Base-by-base conservation (phyloP, 306 rosid genomes). In the Abrus precatorius region DNA sequence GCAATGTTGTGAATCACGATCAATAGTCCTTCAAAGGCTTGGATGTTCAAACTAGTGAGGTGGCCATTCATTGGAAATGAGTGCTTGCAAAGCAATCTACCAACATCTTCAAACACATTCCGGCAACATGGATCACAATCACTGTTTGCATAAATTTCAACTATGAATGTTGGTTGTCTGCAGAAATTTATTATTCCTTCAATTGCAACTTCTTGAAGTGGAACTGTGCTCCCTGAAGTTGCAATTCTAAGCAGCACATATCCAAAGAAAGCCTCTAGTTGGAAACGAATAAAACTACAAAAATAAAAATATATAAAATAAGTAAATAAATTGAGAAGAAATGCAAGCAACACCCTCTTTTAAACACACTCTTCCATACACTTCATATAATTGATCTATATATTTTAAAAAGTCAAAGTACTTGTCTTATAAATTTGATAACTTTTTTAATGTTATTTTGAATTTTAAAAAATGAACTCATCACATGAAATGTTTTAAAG, bases 121-220 rank as follows among this genome's bases (percentile, higher is more conserved):
- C 75, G 55, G 41, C 88, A 84, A 61, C 85, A 81, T 0, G 98
- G 97, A 87, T 93, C 96, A 5, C 99, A 91, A 29, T 95, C 98
- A 56, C 76, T 91, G 90, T 95, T 95, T 55, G 80, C 84, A 49
- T 88, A 95, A 30, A 69, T 74, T 84, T 93, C 98, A 8, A 77
- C 20, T 6, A 91, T 79, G 82, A 95, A 95, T 10, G 92, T 79
- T 3, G 94, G 89, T 36, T 95, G 97, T 75, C 97, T 89, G 85
- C 97, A 90, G 87, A 93, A 95, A 53, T 90, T 95, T 77, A 95
- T 87, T 27, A 93, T 85, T 11, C 96, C 99, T 82, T 95, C 98
- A 33, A 91, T 38, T 55, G 97, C 97, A 30, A 95, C 98, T 86
- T 95, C 99, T 89, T 93, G 98, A 54, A 95, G 85, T 54, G 88